Base-by-base conservation (phyloP, 2,329 filamentous ascomycete species). In the Talaromyces sp. region DNA sequence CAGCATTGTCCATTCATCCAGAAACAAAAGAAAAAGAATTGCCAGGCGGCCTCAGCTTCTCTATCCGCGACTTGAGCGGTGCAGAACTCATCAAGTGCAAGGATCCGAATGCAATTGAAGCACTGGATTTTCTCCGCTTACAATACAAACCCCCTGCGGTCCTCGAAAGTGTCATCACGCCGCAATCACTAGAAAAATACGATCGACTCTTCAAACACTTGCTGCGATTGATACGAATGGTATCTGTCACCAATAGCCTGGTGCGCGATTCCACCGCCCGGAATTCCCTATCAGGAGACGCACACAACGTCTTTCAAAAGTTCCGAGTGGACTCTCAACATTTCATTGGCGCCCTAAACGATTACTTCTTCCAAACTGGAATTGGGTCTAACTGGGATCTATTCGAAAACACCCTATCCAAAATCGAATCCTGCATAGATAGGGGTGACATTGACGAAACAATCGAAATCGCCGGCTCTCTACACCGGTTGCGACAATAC, bases 41-140 rank as follows among this genome's bases (percentile, higher is more conserved):
- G 1, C 89, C 89, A 0, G 89, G 89, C 0, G 86, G 88, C 26
- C 75, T 93, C 31, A 90, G 87, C 72, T 98, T 99, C 71, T 86
- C 90, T 0, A 89, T 99, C 26, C 89, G 95, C 41, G 88, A 93
- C 66, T 81, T 98, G 63, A 83, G 87, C 0, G 81, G 86, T 8
- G 87, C 88, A 53, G 92, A 97, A 66, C 90, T 96, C 54, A 85
- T 91, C 57, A 86, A 84, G 63, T 93, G 92, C 73, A 87, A 96
- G 81, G 85, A 98, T 67, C 87, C 91, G 0, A 84, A 90, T 70
- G 89, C 88, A 0, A 82, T 98, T 19, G 87, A 93, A 70, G 95
- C 95, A 0, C 81, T 98, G n/a, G 95, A 98, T 74, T 98, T 99
- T 69, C 80, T 99, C 17, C 86, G 91, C 1, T 78, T 99, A 8